These are phyloP conservation scores for Ligustrum vulgare DNA, from an alignment of 257 asterid genomes.

Conservation along the genomic window DNA sequence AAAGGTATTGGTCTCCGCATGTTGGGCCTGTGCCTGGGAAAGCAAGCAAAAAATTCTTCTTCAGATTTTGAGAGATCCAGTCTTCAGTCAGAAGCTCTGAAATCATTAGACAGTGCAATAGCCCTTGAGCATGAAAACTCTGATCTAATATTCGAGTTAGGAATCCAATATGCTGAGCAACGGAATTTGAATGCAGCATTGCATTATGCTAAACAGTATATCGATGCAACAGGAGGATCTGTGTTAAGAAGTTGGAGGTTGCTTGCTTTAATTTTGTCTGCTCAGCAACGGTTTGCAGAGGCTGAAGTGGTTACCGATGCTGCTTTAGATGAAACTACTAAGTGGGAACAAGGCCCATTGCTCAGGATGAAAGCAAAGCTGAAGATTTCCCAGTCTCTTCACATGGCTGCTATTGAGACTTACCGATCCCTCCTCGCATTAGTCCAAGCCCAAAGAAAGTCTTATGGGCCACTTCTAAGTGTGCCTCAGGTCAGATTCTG, in stretches of 20 bases:
- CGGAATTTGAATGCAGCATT: conserved; percentile 82
- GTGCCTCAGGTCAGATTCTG: conserved; percentile 56
- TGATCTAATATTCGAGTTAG: conserved; percentile 80
- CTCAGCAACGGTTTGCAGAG: conserved; percentile 80
- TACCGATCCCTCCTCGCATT: conserved; percentile 84
- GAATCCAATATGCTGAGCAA: conserved; percentile 82
- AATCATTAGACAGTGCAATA: conserved; percentile 74
- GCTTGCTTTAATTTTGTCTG: conserved; percentile 81
- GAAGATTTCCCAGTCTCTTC: conserved; percentile 68
- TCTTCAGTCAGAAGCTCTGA: conserved; percentile 89
- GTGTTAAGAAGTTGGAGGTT: conserved; percentile 85
- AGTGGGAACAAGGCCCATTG: too few relatives aligned
- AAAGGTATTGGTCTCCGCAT: conserved; percentile 80
- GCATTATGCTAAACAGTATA: conserved; percentile 74
- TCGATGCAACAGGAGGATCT: conserved; percentile 93
- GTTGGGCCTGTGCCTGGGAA: conserved; percentile 88
- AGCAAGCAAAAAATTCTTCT: conserved; percentile 77
- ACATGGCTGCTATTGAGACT: conserved; percentile 82
- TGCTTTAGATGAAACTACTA: conserved; percentile 90
- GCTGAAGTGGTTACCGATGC: conserved; percentile 92
- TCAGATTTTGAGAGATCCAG: conserved; percentile 91
- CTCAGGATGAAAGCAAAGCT: conserved; percentile 89
- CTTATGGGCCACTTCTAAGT: conserved; percentile 60
- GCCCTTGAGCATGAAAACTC: conserved; percentile 71
- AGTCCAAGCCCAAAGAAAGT: conserved; percentile 90